Percentiles rank a stretch among this genome's conserved stretches.
phyloP scores from a whole-genome alignment of 768 basidiomycete species.

The Xerocomus brunneocitrinus region DNA sequence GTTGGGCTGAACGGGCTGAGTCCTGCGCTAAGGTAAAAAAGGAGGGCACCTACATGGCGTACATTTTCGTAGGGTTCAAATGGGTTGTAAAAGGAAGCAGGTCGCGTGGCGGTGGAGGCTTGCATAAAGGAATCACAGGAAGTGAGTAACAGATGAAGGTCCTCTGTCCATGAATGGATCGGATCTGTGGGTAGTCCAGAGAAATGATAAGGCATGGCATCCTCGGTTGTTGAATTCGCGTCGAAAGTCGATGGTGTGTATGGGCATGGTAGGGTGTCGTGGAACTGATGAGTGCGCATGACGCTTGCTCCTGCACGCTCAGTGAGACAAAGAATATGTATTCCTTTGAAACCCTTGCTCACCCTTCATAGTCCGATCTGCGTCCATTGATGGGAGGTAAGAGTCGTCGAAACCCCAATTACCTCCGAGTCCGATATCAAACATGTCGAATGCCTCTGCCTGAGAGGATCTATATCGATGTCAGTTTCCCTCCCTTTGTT shows the following conservation, averaged over 20 bases:
- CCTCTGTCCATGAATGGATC: background rate
- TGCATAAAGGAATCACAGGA: background rate
- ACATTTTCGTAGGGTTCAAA: background rate
- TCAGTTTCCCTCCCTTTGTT: background rate
- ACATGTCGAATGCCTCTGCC: background rate
- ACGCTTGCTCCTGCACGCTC: background rate
- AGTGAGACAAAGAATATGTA: background rate
- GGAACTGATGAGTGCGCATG: background rate
- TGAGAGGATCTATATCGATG: background rate
- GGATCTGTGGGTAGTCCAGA: background rate
- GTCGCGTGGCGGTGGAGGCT: too few species aligned
- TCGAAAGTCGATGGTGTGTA: too few species aligned
- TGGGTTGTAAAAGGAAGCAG: background rate
- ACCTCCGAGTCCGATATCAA: background rate
- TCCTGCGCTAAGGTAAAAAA: background rate
- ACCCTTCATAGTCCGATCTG: background rate
- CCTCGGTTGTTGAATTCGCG: background rate
- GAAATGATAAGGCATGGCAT: background rate
- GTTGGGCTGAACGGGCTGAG: conserved; percentile 1
- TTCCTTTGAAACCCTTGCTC: background rate
- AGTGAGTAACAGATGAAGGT: background rate
- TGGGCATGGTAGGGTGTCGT: background rate
- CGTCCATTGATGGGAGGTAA: background rate
- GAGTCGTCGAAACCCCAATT: background rate
- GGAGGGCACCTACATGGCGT: background rate